A percentile compares a stretch with the other conserved stretches of the same genome.
These are phyloP conservation scores for Clonostachys solani DNA, from an alignment of 2,329 filamentous ascomycete species.

Conservation along the genomic window DNA sequence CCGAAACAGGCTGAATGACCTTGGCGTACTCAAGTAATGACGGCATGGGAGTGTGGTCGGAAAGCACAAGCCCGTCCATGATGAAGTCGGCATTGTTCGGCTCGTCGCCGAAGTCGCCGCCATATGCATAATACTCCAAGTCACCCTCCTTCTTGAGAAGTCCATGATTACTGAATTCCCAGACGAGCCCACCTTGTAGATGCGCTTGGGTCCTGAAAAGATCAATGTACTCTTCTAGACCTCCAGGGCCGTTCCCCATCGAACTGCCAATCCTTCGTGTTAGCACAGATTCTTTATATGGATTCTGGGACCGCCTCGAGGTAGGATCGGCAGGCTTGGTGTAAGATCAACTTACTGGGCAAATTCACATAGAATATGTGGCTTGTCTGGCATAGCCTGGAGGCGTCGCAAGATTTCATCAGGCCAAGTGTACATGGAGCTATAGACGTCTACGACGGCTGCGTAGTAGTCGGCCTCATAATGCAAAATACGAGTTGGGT, in stretches of 20 bases:
- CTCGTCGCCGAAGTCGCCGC: slow-evolving; percentile 57
- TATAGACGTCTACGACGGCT: slow-evolving; percentile 59
- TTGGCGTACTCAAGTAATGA: slow-evolving; percentile 54
- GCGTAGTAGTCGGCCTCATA: slow-evolving; percentile 63
- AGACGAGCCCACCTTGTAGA: slow-evolving; percentile 64
- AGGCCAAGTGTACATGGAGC: slow-evolving; percentile 61
- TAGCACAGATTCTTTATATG: not conserved
- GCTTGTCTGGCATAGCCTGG: slow-evolving; percentile 39
- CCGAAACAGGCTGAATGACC: slow-evolving; percentile 48
- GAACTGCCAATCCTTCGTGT: slow-evolving; percentile 25
- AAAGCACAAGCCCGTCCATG: slow-evolving; percentile 55
- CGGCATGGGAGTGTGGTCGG: slow-evolving; percentile 51
- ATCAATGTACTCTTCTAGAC: slow-evolving; percentile 63
- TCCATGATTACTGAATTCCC: slow-evolving; percentile 63
- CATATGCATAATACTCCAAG: slow-evolving; percentile 51
- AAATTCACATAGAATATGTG: slow-evolving; percentile 55
- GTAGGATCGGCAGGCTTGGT: not conserved
- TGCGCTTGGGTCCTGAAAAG: slow-evolving; percentile 55
- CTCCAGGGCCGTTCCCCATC: slow-evolving; percentile 73
- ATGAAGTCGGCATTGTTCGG: slow-evolving; percentile 59
- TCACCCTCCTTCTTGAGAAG: slow-evolving; percentile 37
- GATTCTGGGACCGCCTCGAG: not conserved
- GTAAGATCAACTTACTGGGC: slow-evolving; percentile 27
- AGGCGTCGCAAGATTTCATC: slow-evolving; percentile 37
- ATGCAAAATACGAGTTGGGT: slow-evolving; percentile 56